Conservation (phyloP, 306 rosid genomes). For the Corylus avellana region DNA sequence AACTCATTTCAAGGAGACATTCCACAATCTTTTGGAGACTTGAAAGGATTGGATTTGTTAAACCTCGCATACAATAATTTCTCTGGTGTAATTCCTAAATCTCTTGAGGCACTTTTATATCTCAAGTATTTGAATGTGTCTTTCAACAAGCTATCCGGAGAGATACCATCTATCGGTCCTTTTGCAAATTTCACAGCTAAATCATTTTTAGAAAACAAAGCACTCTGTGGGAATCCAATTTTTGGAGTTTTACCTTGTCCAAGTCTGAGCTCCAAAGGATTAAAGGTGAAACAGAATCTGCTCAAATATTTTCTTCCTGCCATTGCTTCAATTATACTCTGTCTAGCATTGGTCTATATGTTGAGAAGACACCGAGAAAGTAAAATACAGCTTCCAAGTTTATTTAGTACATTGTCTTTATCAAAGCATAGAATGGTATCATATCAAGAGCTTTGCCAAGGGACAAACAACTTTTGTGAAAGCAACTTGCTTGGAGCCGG, state of each 20-base stretch:
- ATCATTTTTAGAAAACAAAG: not conserved
- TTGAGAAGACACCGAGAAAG: not conserved
- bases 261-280: not conserved
- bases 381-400: not conserved
- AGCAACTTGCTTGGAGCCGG: not conserved
- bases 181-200: slow-evolving; percentile 1
- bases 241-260: not conserved
- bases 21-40: not conserved
- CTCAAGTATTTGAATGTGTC: not conserved
- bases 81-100: not conserved
- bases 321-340: no score
- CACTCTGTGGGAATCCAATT: slow-evolving; percentile 1
- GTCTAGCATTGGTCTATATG: not conserved
- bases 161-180: not conserved
- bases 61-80: not conserved
- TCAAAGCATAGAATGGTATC: not conserved
- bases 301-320: not conserved
- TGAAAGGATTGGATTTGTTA: not conserved
- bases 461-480: not conserved
- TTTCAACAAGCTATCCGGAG: not conserved
- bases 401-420: not conserved
- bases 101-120: not conserved
- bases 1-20: not conserved
- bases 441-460: not conserved
- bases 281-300: not conserved